phyloP scores from a whole-genome alignment of 2,329 filamentous ascomycete genomes.

The Alternaria metachromatica region DNA sequence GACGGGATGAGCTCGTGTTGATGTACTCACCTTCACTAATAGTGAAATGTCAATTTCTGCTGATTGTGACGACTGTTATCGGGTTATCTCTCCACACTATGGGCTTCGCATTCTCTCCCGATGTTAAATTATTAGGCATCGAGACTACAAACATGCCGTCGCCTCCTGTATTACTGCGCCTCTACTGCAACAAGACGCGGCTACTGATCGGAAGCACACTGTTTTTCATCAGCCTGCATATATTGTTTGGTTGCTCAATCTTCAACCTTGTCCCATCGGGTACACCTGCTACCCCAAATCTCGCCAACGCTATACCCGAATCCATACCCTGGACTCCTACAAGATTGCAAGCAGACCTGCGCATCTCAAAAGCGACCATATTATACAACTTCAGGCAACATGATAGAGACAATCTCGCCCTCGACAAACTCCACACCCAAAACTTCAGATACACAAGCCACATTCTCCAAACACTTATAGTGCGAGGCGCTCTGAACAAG shows the following conservation, averaged over 20 bases:
- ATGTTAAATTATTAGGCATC: neutral
- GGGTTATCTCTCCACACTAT: neutral
- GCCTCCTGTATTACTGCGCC: neutral
- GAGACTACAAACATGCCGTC: neutral
- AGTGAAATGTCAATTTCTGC: neutral
- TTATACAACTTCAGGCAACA: neutral
- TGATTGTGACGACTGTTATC: neutral
- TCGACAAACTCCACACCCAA: neutral
- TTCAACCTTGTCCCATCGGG: neutral
- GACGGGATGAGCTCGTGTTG: neutral
- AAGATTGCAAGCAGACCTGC: neutral
- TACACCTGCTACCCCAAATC: neutral
- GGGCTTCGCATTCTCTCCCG: neutral
- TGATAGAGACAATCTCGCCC: neutral
- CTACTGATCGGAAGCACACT: neutral
- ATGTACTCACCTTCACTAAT: neutral
- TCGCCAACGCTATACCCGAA: neutral
- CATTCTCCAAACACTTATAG: conserved; percentile 42
- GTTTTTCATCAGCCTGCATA: neutral
- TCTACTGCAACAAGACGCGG: neutral
- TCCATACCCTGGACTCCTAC: neutral
- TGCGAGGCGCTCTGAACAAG: conserved; percentile 47
- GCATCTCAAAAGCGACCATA: neutral
- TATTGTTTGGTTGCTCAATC: neutral
- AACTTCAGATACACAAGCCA: conserved; percentile 42